A percentile compares a stretch with the other conserved stretches of the same genome.
Evolutionary conservation across 2,329 filamentous ascomycete genomes (phyloP).

Genomic region (Talaromyces sp.): DNA sequence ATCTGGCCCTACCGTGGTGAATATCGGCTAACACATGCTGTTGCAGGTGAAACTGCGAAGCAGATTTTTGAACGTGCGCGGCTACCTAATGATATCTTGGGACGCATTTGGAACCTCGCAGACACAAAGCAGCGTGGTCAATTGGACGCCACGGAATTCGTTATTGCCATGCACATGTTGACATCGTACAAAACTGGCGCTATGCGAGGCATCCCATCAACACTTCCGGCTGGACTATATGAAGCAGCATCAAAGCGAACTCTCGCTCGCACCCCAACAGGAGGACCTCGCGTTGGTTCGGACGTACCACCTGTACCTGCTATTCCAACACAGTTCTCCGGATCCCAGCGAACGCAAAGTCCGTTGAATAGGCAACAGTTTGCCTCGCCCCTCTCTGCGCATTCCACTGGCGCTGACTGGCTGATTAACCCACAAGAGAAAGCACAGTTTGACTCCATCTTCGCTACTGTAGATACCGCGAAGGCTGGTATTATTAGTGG

Average conservation of each 20-base stretch:
- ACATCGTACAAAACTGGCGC: slow-evolving; percentile 83
- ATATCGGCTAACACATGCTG: background rate
- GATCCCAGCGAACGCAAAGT: slow-evolving; percentile 54
- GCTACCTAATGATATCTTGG: slow-evolving; percentile 81
- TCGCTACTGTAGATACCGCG: slow-evolving; percentile 73
- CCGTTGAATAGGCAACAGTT: slow-evolving; percentile 50
- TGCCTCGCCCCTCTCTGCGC: slow-evolving; percentile 46
- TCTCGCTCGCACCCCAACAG: slow-evolving; percentile 47
- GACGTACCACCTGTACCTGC: slow-evolving; percentile 55
- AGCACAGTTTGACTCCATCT: slow-evolving; percentile 79
- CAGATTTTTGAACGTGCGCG: slow-evolving; percentile 92
- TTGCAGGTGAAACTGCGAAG: slow-evolving; percentile 72
- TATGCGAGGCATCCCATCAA: slow-evolving; percentile 71
- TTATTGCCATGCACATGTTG: slow-evolving; percentile 96
- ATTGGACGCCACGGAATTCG: slow-evolving; percentile 83
- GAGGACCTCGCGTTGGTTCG: slow-evolving; percentile 44
- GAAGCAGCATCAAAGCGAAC: slow-evolving; percentile 77
- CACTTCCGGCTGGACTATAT: slow-evolving; percentile 78
- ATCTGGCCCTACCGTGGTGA: slow-evolving; percentile 3
- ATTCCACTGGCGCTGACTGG: slow-evolving; percentile 67
- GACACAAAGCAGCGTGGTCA: slow-evolving; percentile 90
- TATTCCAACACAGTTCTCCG: slow-evolving; percentile 76
- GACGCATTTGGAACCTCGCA: slow-evolving; percentile 92
- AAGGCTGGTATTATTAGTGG: slow-evolving; percentile 82
- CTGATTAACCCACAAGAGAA: slow-evolving; percentile 79